A percentile compares a stretch with the other conserved stretches of the same genome.
Evolutionary conservation across 2,329 filamentous ascomycete species (phyloP).

Genomic region (Exophiala phaeomuriformis): DNA sequence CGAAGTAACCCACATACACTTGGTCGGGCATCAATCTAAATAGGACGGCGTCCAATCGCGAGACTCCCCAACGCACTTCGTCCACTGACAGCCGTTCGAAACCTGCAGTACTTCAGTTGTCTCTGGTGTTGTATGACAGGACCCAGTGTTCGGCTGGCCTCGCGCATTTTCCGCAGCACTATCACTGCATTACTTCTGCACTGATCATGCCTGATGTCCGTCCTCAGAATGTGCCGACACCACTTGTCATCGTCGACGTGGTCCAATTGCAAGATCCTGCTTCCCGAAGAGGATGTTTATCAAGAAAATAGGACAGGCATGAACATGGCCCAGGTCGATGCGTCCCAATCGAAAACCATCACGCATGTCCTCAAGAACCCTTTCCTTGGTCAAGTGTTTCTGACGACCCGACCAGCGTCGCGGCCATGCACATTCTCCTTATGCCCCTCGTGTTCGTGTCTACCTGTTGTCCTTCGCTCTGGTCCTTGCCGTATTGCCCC

Average conservation of each 20-base stretch:
- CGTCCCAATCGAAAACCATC: conserved; percentile 1
- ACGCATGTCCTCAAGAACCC: conserved; percentile 9
- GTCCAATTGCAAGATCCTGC: conserved; percentile 18
- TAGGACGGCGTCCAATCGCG: conserved; percentile 21
- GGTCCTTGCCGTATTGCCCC: conserved; percentile 9
- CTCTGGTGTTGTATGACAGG: conserved; percentile 20
- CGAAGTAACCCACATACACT: conserved; percentile 10
- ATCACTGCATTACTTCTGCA: conserved; percentile 12
- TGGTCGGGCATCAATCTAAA: conserved; percentile 20
- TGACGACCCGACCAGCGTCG: conserved; percentile 7
- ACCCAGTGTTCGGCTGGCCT: conserved; percentile 13
- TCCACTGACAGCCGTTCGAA: conserved; percentile 14
- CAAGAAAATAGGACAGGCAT: conserved; percentile 9
- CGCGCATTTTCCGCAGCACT: conserved; percentile 8
- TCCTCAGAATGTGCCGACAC: conserved; percentile 7
- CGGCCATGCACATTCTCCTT: conserved; percentile 14
- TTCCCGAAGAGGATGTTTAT: conserved; percentile 7
- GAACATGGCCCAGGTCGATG: not conserved
- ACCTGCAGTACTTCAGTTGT: conserved; percentile 14
- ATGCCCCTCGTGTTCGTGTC: conserved; percentile 4
- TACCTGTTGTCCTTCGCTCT: conserved; percentile 14
- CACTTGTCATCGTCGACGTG: conserved; percentile 18
- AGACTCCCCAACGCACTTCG: conserved; percentile 8
- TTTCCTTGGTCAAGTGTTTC: conserved; percentile 10
- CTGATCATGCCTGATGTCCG: conserved; percentile 3